These are phyloP conservation scores for Puccinia horiana DNA, from an alignment of 1,284 basidiomycete genomes.

Conservation along the genomic window DNA sequence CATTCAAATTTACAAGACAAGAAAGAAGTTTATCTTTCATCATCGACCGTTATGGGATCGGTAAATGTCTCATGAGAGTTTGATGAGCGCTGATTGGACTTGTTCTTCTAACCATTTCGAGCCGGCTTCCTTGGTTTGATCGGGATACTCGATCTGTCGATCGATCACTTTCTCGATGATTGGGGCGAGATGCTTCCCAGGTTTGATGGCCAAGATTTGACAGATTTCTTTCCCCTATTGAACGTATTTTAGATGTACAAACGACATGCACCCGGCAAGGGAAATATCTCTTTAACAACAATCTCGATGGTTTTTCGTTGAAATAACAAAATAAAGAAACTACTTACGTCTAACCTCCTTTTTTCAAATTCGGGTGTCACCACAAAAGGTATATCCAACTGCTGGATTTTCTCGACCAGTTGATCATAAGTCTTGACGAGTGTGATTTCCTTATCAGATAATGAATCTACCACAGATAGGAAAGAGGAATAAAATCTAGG, in stretches of 20 bases:
- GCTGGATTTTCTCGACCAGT: conserved; percentile 1
- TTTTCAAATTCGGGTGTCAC: conserved; percentile 29
- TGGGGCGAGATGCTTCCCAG: conserved; percentile 18
- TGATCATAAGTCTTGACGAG: conserved; percentile 27
- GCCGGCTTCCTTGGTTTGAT: conserved; percentile 11
- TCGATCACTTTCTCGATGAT: conserved; percentile 18
- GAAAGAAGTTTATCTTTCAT: too few relatives aligned
- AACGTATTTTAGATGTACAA: not conserved
- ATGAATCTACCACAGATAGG: not conserved
- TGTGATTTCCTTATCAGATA: not conserved
- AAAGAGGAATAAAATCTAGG: not conserved
- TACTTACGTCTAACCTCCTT: conserved; percentile 31
- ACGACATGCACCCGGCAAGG: not conserved
- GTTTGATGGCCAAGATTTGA: conserved; percentile 34
- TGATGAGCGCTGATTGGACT: conserved; percentile 1
- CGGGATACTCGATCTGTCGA: conserved; percentile 28
- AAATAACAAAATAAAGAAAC: not conserved
- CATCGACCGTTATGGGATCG: not conserved
- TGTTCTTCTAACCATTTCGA: conserved; percentile 17
- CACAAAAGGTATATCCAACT: conserved; percentile 17
- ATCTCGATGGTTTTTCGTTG: not conserved
- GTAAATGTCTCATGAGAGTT: not conserved
- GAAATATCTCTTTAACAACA: too few relatives aligned
- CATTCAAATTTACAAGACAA: too few relatives aligned
- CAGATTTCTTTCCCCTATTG: conserved; percentile 43